Evolutionary conservation across 306 rosid genomes (phyloP).

Genomic region (Cicer yamashitae): DNA sequence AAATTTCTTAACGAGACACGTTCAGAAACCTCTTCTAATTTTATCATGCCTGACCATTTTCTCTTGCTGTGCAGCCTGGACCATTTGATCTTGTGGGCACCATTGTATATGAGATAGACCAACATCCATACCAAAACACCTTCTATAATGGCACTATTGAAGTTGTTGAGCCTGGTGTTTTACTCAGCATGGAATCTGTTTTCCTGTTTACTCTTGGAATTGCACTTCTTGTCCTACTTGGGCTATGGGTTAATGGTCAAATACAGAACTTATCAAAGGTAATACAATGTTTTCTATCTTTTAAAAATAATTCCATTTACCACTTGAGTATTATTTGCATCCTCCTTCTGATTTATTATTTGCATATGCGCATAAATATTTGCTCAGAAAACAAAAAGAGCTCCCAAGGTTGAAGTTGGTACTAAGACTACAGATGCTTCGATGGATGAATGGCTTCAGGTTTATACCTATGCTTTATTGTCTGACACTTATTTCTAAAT

Average conservation of each 20-base stretch:
- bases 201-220: constrained; percentile 81
- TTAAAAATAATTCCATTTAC: background rate
- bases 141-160: constrained; percentile 90
- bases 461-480: constrained; percentile 42
- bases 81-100: constrained; percentile 90
- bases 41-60: constrained; percentile 6
- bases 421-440: constrained; percentile 75
- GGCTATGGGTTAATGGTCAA: constrained; percentile 85
- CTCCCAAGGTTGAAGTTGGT: constrained; percentile 92
- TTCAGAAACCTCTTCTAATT: constrained; percentile 11
- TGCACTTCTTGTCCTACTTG: constrained; percentile 78
- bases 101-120: constrained; percentile 78
- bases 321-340: constrained; percentile 3
- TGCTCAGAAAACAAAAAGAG: constrained; percentile 81
- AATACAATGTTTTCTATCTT: constrained; percentile 32
- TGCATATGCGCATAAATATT: constrained; percentile 34
- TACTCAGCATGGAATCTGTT: constrained; percentile 81
- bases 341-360: background rate
- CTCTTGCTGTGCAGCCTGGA: constrained; percentile 72
- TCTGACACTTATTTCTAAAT: background rate
- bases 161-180: constrained; percentile 71
- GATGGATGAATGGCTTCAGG: constrained; percentile 96
- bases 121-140: constrained; percentile 75
- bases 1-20: background rate
- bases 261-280: constrained; percentile 84